phyloP scores from a whole-genome alignment of 2,329 filamentous ascomycete species.

The Claviceps paspali region DNA sequence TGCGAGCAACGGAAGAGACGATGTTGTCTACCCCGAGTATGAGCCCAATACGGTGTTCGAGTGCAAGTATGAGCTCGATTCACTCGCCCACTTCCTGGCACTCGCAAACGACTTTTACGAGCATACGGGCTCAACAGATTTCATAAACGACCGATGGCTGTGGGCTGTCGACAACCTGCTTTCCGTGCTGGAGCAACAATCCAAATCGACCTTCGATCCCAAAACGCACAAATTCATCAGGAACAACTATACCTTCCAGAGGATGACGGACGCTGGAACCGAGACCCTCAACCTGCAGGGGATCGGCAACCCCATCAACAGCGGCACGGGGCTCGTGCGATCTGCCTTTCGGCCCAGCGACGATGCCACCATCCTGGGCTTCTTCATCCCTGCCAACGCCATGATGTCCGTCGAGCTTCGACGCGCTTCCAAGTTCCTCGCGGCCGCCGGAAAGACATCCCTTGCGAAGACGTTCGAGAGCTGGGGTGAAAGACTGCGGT shows the following conservation, averaged over 20 bases:
- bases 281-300: constrained; percentile 76
- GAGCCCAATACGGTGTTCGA: constrained; percentile 81
- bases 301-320: constrained; percentile 80
- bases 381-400: constrained; percentile 89
- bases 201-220: constrained; percentile 62
- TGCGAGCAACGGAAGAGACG: constrained; percentile 66
- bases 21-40: constrained; percentile 73
- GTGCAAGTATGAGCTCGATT: constrained; percentile 98
- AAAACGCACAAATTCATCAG: constrained; percentile 45
- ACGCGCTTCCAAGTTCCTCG: constrained; percentile 56
- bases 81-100: constrained; percentile 77
- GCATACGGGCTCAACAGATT: constrained; percentile 61
- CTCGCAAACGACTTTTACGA: constrained; percentile 77
- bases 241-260: constrained; percentile 80
- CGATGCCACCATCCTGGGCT: constrained; percentile 86
- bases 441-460: constrained; percentile 37
- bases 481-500: constrained; percentile 47
- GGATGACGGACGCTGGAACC: constrained; percentile 65
- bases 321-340: constrained; percentile 69
- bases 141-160: constrained; percentile 66
- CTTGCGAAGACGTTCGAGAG: constrained; percentile 40
- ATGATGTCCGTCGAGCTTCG: constrained; percentile 87
- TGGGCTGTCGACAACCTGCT: constrained; percentile 62
- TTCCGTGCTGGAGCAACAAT: constrained; percentile 61
- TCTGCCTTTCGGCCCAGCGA: constrained; percentile 92